Base-by-base conservation (phyloP, 306 rosid genomes). In the Castanea sativa region DNA sequence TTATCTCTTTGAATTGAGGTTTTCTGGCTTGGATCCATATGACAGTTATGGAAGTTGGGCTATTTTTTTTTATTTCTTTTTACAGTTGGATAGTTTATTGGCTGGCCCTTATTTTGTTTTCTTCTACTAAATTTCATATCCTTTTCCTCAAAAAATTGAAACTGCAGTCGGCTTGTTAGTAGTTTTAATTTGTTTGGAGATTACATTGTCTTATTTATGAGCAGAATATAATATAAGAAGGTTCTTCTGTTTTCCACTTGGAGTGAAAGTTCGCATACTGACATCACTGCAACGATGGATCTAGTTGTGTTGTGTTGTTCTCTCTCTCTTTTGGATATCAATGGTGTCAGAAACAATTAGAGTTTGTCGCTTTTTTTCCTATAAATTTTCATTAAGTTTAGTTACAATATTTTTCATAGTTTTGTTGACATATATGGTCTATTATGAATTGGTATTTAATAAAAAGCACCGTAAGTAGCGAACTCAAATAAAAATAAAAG, bases 41-140 rank as follows among this genome's bases (percentile, higher is more conserved):
- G 89, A 85, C 87, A 79, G 86, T 81, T 83, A 85, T 73, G 88
- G 85, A 25, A 84, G 87, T 76, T 79, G 71, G 84, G 60, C 27
- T 58, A 6, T 23, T 27, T 25, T 23, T 23, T 51, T 69, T 38
- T 2, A 13, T 52, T 72, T 12, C 60, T 11, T 71, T 27, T 71
- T 52, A 15, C 80, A 78, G 83, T 77, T 82, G 73, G 49, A 81
- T 80, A 49, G 45, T 41, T 41, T 41, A 83, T 49, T 12, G 5
- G 53, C 53, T 49, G 53, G 53, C 53, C 16, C 53, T 13, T 12
- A 20, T 58, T 59, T 6, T 4, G 1, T 64, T 25, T 71, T 58
- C 35, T 4, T 35, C 59, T 53, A 38, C 33, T 19, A 4, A 5
- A n/a, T 25, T 52, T 41, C 25, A 38, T 29, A 27, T 43, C 14